These are phyloP conservation scores for Dioszegia aurantiaca DNA, from an alignment of 768 basidiomycete genomes.

Conservation along the genomic window DNA sequence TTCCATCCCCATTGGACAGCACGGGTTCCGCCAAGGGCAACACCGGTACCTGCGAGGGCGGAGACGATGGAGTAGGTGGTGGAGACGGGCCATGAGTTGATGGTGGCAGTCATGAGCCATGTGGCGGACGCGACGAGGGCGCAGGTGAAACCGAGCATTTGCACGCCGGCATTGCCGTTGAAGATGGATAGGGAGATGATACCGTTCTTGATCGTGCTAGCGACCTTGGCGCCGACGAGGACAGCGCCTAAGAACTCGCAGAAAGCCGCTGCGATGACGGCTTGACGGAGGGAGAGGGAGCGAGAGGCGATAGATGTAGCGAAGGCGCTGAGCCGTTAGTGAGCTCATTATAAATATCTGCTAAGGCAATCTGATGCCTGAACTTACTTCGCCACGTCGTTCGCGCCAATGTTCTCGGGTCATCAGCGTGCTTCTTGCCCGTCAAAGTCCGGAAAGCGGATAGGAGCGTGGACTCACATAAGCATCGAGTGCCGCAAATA, in stretches of 20 bases:
- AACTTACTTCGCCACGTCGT: constrained; percentile 34
- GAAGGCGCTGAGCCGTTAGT: constrained; percentile 50
- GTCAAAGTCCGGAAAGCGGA: no score
- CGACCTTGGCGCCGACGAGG: constrained; percentile 52
- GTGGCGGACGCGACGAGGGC: constrained; percentile 49
- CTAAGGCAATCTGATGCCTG: no score
- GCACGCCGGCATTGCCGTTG: constrained; percentile 52
- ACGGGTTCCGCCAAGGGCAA: constrained; percentile 50
- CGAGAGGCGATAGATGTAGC: constrained; percentile 54
- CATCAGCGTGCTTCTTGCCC: no score
- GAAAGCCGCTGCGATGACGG: constrained; percentile 49
- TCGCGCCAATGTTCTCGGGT: constrained; percentile 18
- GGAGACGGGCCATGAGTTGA: constrained; percentile 53
- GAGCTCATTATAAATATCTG: no score
- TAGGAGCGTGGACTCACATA: constrained; percentile 17
- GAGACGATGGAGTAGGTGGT: constrained; percentile 56
- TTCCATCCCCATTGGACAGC: constrained; percentile 56
- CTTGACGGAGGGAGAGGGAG: constrained; percentile 54
- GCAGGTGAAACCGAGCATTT: constrained; percentile 54
- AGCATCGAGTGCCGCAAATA: constrained; percentile 52
- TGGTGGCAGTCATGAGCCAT: constrained; percentile 53
- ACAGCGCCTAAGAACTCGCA: constrained; percentile 54
- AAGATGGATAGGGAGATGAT: constrained; percentile 53
- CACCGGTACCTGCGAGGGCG: constrained; percentile 54
- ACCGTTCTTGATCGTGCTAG: constrained; percentile 56